A percentile compares a stretch with the other conserved stretches of the same genome.
Conservation (phyloP, 1,284 basidiomycete genomes). For the Apiotrichum akiyoshidainum region DNA sequence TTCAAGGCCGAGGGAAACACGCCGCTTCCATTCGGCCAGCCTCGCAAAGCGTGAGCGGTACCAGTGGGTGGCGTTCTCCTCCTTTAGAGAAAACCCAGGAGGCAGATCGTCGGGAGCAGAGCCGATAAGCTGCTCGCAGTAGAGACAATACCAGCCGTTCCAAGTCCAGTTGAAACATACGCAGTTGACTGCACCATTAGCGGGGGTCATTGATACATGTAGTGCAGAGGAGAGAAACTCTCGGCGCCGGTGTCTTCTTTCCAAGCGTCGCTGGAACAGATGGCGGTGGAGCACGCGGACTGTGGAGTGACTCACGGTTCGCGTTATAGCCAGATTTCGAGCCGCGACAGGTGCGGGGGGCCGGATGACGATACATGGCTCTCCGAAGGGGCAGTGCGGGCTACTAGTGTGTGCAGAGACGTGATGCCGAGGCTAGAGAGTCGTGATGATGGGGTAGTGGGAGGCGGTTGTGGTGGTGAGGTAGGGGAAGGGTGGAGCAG, state of each 20-base stretch:
- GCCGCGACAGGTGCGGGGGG: not conserved
- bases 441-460: no score
- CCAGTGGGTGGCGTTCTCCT: not conserved
- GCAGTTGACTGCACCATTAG: not conserved
- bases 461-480: no score
- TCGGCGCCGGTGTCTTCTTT: not conserved
- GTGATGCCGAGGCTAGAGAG: no score
- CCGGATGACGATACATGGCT: slow-evolving; percentile 4
- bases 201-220: not conserved
- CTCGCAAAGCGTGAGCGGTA: not conserved
- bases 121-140: not conserved
- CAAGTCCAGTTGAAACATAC: not conserved
- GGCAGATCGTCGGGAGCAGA: not conserved
- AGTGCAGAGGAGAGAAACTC: not conserved
- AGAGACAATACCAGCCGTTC: slow-evolving; percentile 2
- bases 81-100: not conserved
- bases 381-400: no score
- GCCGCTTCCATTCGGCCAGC: not conserved
- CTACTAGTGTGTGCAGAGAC: no score
- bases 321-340: not conserved
- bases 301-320: not conserved
- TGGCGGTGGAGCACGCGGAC: not conserved
- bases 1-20: not conserved
- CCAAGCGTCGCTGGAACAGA: not conserved
- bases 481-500: no score